These are phyloP conservation scores for Arthrobotrys sphaeroides DNA, from an alignment of 2,329 filamentous ascomycete genomes.

Conservation along the genomic window DNA sequence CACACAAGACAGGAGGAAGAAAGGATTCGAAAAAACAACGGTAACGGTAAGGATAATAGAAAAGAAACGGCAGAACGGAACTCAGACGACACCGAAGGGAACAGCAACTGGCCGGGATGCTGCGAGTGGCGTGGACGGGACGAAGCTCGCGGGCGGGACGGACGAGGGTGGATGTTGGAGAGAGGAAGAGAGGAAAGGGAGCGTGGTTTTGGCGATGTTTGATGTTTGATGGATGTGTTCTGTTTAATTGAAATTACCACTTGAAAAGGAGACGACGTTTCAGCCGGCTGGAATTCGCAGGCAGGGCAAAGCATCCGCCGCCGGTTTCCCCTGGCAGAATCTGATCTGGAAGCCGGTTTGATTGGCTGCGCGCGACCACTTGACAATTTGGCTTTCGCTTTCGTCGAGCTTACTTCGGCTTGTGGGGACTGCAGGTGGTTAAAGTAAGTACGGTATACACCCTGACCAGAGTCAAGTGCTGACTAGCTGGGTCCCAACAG, in stretches of 20 bases:
- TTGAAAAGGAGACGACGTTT: constrained; percentile 53
- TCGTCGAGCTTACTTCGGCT: constrained; percentile 9
- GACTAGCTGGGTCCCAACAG: too few relatives aligned
- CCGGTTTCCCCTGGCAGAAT: constrained; percentile 29
- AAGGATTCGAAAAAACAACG: constrained; percentile 5
- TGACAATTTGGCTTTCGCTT: background rate
- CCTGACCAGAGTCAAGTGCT: too few relatives aligned
- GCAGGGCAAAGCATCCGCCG: background rate
- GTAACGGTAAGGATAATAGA: background rate
- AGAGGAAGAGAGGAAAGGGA: constrained; percentile 6
- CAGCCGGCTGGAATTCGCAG: constrained; percentile 24
- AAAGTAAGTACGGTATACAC: background rate
- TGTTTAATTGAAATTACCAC: constrained; percentile 40
- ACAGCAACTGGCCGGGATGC: constrained; percentile 24
- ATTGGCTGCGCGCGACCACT: constrained; percentile 5
- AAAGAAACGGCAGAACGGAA: constrained; percentile 40
- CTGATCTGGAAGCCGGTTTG: background rate
- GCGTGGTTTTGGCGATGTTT: constrained; percentile 51
- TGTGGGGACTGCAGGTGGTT: background rate
- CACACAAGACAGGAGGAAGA: background rate
- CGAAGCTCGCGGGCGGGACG: constrained; percentile 13
- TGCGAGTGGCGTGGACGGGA: constrained; percentile 6
- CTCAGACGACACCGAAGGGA: constrained; percentile 16
- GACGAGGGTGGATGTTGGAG: constrained; percentile 15
- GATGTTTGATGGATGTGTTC: constrained; percentile 52